Evolutionary conservation across 2,329 filamentous ascomycete genomes (phyloP), one percentile per base, ranked within the genome.

Genomic region (Fusarium marasasianum): DNA sequence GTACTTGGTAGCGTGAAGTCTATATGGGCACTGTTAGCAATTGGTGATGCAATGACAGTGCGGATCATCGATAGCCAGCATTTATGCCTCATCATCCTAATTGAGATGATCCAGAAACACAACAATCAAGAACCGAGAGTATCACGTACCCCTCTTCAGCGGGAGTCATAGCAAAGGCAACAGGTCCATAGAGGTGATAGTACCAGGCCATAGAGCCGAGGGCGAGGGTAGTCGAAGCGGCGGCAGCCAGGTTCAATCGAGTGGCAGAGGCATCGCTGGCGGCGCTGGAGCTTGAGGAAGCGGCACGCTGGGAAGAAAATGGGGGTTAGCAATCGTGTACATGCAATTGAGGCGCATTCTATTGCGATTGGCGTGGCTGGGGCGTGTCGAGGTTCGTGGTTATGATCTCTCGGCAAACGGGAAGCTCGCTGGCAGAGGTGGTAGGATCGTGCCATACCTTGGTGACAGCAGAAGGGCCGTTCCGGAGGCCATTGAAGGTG

Each of bases 201-300:
- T 98, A 98, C 95, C 95, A 98, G 79, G 94, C 95, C 81, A 96
- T 91, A 78, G 96, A 96, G 80, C 95, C 95, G 85, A 94, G 88
- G 80, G 96, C 94, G 82, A 95, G 89, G 80, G 93, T 91, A 79
- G 95, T 98, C 79, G 96, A 95, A 82, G 93, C 94, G 81, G 91
- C 90, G 82, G 94, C 94, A 83, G 95, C 93, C 80, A 95, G 88
- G 86, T 96, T 98, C 84, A 96, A 89, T 86, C 92, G 92, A 85
- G 93, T 92, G 80, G 93, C 89, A 80, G 94, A 92, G 73, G 84
- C 83, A 82, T 92, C 90, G 83, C 91, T 88, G 83, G 90, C 88
- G 83, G 93, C 90, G 83, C 90, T 88, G 84, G 92, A 92, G 86
- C 91, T 91, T 80, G 93, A 92, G 81, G 94, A 96, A 75, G 89